phyloP scores from a whole-genome alignment of 768 basidiomycete species.

The Leccinum aurantiacum region DNA sequence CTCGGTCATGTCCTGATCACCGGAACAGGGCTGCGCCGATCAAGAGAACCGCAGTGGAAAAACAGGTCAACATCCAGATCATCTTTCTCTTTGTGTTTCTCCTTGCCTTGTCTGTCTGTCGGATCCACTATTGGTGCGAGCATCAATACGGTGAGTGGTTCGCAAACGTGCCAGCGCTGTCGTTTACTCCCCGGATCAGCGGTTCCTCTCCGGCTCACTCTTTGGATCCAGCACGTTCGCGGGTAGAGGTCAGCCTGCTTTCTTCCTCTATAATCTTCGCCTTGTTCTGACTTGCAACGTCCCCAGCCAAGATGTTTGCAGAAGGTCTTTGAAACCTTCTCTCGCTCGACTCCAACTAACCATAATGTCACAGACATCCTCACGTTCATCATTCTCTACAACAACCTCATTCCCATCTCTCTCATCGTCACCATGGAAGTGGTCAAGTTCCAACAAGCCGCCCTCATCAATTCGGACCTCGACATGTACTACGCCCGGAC shows the following conservation, averaged over 20 bases:
- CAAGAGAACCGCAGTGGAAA: conserved; percentile 94
- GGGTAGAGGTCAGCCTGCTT: conserved; percentile 55
- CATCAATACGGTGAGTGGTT: conserved; percentile 63
- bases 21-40: conserved; percentile 82
- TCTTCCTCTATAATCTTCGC: background rate
- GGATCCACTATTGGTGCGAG: conserved; percentile 94
- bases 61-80: conserved; percentile 95
- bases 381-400: conserved; percentile 98
- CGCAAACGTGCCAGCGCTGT: background rate
- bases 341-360: conserved; percentile 3
- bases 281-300: conserved; percentile 1
- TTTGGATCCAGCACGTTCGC: conserved; percentile 57
- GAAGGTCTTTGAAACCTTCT: conserved; percentile 54
- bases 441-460: conserved; percentile 97
- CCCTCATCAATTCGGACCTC: conserved; percentile 93
- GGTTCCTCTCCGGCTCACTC: conserved; percentile 83
- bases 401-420: conserved; percentile 98
- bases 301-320: conserved; percentile 69
- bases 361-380: conserved; percentile 68
- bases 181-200: conserved; percentile 39
- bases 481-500: conserved; percentile 98
- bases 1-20: background rate
- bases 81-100: conserved; percentile 90
- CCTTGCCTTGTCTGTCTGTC: conserved; percentile 69
- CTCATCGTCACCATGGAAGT: conserved; percentile 99